These are phyloP conservation scores for Tetraselmis striata DNA, from an alignment of 139 green algal species.

Conservation along the genomic window DNA sequence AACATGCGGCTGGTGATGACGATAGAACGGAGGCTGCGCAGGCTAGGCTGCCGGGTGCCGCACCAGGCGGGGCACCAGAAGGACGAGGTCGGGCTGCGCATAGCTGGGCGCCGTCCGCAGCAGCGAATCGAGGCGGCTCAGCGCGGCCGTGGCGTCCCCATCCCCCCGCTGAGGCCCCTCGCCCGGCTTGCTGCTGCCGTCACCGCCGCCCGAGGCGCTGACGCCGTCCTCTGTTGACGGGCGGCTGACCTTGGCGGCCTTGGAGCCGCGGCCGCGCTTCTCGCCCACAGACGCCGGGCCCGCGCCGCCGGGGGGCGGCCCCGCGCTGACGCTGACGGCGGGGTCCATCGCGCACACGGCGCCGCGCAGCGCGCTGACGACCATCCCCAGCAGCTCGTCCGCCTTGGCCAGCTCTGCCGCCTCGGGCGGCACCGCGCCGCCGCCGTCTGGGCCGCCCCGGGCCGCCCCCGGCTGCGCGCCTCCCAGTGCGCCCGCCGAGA, in stretches of 20 bases:
- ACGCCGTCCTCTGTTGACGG: slow-evolving; percentile 21
- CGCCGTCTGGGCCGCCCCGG: not conserved
- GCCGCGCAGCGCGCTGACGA: slow-evolving; percentile 32
- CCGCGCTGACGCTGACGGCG: slow-evolving; percentile 9
- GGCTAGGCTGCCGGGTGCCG: slow-evolving; percentile 26
- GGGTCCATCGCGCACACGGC: slow-evolving; percentile 22
- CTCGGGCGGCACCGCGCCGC: not conserved
- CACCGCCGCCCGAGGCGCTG: not conserved
- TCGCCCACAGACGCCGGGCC: not conserved
- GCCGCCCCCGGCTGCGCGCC: not conserved
- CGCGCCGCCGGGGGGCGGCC: not conserved
- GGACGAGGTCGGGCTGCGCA: slow-evolving; percentile 38
- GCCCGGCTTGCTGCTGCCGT: too few relatives aligned
- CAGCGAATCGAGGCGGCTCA: slow-evolving; percentile 19
- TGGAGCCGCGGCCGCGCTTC: slow-evolving; percentile 7
- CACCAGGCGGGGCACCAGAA: slow-evolving; percentile 31
- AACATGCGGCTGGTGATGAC: too few relatives aligned
- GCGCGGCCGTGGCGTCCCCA: too few relatives aligned
- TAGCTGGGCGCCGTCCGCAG: slow-evolving; percentile 28
- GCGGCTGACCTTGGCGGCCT: slow-evolving; percentile 18
- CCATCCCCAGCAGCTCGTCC: slow-evolving; percentile 40
- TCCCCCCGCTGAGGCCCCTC: not conserved
- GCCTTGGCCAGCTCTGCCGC: not conserved
- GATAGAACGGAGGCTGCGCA: not conserved
- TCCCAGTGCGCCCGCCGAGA: not conserved